Evolutionary conservation across 2,329 filamentous ascomycete species (phyloP), one percentile per base, ranked within the genome.

Genomic region (Aspergillus arachidicola): DNA sequence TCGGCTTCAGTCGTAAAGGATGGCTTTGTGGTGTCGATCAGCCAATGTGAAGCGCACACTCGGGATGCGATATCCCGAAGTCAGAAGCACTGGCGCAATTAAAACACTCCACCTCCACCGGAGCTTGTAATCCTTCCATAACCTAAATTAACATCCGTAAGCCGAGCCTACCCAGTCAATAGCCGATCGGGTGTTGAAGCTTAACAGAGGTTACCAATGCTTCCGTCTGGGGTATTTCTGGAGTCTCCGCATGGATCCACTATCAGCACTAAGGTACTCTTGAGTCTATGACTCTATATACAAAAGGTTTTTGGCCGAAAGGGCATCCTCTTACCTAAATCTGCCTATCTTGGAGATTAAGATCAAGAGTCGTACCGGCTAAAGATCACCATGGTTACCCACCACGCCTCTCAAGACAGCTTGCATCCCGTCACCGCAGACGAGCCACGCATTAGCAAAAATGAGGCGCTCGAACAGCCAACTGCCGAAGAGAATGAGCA

Each of bases 391-490:
- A 48, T 48, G 45, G 45, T 7, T 11, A 48, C 21, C 23, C 23
- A 23, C 21, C 45, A 48, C n/a, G 23, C 21, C 45, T 26, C 23
- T 16, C 45, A 23, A 6, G 45, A 48, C 4, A 23, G n/a, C 43
- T 46, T 23, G n/a, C n/a, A 23, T 7, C 12, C n/a, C 6, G 21
- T 48, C 23, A 26, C 45, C 2, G 23, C 14, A 48, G 23, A 7
- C 10, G 60, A 62, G 28, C 21, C 58, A 26, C 53, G 53, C 23
- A 64, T 59, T 19, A 26, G 30, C 2, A 19, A 62, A n/a, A 38
- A 21, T n/a, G 62, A 64, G 16, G 58, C 6, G 6, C 57, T 61
- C 16, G 62, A 66, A 36, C 38, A 45, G 26, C 26, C 30, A 3
- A 46, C 57, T 1, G 16, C n/a, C 2, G 45, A 48, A 28, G 53